Evolutionary conservation across 1,284 basidiomycete species (phyloP).

Genomic region (Agroathelia rolfsii): DNA sequence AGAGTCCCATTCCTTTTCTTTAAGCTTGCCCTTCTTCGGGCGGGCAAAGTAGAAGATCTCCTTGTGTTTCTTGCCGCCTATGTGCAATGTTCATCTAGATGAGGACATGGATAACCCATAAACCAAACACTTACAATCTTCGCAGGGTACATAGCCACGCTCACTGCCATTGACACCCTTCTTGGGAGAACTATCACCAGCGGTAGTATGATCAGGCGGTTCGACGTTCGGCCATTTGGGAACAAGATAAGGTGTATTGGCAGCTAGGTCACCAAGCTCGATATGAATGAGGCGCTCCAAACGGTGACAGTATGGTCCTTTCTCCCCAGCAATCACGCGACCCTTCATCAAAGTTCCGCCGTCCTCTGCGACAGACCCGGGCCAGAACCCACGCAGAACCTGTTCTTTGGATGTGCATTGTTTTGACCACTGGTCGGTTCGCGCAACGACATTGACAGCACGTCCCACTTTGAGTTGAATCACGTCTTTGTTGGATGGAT

Average conservation of each 20-base stretch:
- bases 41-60: conserved; percentile 68
- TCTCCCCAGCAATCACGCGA: conserved; percentile 39
- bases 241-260: conserved; percentile 49
- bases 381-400: conserved; percentile 43
- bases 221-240: conserved; percentile 32
- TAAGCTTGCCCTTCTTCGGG: conserved; percentile 36
- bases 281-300: conserved; percentile 66
- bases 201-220: not conserved
- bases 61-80: conserved; percentile 52
- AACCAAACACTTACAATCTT: conserved; percentile 26
- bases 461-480: conserved; percentile 45
- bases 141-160: conserved; percentile 15
- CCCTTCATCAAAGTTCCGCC: conserved; percentile 31
- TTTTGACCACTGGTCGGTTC: conserved; percentile 65
- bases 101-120: conserved; percentile 1
- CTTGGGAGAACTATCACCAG: conserved; percentile 7
- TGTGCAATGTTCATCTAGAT: conserved; percentile 5
- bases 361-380: conserved; percentile 27
- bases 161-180: conserved; percentile 10
- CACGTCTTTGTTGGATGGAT: conserved; percentile 22
- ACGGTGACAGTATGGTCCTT: conserved; percentile 35
- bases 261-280: conserved; percentile 58
- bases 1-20: conserved; percentile 60
- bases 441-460: conserved; percentile 33
- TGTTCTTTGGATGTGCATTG: conserved; percentile 46